Percentiles rank a stretch among this genome's conserved stretches.
phyloP scores from a whole-genome alignment of 768 basidiomycete species.

The Mycena maculata region DNA sequence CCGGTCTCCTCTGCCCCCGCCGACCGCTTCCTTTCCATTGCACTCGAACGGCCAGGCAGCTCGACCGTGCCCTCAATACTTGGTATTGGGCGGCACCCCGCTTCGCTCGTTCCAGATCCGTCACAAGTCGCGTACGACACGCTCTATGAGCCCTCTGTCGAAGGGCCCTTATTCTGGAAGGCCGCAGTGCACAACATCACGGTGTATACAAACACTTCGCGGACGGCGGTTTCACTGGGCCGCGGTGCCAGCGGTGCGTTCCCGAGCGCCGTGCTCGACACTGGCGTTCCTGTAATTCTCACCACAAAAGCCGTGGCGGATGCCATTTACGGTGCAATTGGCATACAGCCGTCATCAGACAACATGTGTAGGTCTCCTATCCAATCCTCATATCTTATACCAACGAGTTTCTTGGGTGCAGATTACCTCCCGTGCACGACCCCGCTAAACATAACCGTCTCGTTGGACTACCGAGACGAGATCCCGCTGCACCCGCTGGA shows the following conservation, averaged over 20 bases:
- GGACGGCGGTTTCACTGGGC: conserved; percentile 31
- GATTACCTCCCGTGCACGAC: conserved; percentile 81
- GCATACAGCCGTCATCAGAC: conserved; percentile 68
- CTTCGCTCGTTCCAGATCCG: conserved; percentile 62
- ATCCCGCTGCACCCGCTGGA: conserved; percentile 82
- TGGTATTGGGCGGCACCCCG: conserved; percentile 78
- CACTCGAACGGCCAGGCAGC: conserved; percentile 77
- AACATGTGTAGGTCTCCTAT: conserved; percentile 59
- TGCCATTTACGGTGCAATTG: conserved; percentile 82
- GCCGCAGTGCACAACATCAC: conserved; percentile 66
- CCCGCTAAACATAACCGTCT: conserved; percentile 79
- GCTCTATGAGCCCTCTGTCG: conserved; percentile 49
- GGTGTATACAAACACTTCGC: conserved; percentile 53
- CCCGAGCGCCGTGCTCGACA: conserved; percentile 79
- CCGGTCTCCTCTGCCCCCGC: conserved; percentile 64
- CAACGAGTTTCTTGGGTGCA: no score
- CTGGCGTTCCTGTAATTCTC: conserved; percentile 76
- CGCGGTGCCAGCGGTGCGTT: conserved; percentile 48
- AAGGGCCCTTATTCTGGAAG: conserved; percentile 74
- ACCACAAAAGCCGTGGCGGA: conserved; percentile 72
- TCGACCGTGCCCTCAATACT: conserved; percentile 65
- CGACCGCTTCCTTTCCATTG: conserved; percentile 73
- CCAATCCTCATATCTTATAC: not conserved
- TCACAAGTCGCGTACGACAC: conserved; percentile 60
- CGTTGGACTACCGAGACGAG: conserved; percentile 65